Percentiles rank a stretch among this genome's conserved stretches.
phyloP scores from a whole-genome alignment of 495 filamentous ascomycete species.

The Sordaria brevicollis region DNA sequence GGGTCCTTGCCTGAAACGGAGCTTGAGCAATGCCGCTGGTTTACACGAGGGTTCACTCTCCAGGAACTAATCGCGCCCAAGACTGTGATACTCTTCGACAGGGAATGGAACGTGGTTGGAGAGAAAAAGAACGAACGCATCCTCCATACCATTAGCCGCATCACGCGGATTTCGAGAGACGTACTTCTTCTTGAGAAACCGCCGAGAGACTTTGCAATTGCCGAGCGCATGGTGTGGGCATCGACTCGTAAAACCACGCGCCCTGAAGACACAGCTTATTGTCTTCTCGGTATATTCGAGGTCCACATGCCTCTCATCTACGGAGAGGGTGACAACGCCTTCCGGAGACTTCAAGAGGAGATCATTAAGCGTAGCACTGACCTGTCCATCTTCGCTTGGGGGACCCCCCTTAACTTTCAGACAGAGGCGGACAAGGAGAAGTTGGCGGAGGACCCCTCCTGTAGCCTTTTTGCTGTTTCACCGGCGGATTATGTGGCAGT shows the following conservation, averaged over 20 bases:
- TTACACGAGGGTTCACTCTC: conserved; percentile 26
- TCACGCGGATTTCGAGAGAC: not conserved
- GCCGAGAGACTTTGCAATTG: not conserved
- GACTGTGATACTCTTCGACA: conserved; percentile 17
- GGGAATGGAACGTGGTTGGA: not conserved
- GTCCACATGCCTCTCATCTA: conserved; percentile 5
- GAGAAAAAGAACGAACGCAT: not conserved
- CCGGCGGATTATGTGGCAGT: not conserved
- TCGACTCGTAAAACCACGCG: not conserved
- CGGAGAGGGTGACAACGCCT: conserved; percentile 1
- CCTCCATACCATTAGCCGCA: not conserved
- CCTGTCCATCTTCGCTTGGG: not conserved
- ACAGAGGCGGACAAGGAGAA: accelerated
- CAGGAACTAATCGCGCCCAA: conserved; percentile 31
- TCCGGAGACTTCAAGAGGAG: conserved; percentile 1
- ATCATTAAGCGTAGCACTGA: not conserved
- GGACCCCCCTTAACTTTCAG: not conserved
- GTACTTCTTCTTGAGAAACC: not conserved
- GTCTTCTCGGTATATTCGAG: not conserved
- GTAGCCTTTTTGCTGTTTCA: not conserved
- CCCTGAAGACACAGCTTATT: conserved; percentile 1
- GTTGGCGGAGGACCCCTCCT: not conserved
- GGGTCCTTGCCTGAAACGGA: not conserved
- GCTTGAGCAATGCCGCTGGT: conserved; percentile 17
- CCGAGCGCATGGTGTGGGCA: not conserved